Conservation (phyloP, 2,329 filamentous ascomycete genomes). For the Apiospora saccharicola region DNA sequence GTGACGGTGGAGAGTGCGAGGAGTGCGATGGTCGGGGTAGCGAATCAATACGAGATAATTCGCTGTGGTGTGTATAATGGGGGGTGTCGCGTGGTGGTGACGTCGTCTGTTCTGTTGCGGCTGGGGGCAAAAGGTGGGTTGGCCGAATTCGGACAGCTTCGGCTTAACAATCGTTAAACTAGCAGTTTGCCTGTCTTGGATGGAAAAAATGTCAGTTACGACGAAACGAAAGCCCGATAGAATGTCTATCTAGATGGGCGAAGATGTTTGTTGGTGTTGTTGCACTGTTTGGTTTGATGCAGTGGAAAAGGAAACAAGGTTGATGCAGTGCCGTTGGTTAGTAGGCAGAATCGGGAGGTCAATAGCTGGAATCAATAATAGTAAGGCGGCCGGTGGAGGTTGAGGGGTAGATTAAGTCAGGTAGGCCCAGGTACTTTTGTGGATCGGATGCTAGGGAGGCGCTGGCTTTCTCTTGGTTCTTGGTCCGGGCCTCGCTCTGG, state of each 20-base stretch:
- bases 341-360: constrained; percentile 6
- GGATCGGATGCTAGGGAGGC: neutral
- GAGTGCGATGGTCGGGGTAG: constrained; percentile 31
- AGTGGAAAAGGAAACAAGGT: constrained; percentile 8
- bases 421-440: constrained; percentile 16
- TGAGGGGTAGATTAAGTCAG: constrained; percentile 24
- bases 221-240: neutral
- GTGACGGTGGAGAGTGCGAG: constrained; percentile 43
- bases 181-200: neutral
- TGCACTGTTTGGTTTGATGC: neutral
- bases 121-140: constrained; percentile 13
- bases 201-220: neutral
- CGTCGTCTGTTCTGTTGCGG: neutral
- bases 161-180: neutral
- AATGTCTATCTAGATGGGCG: neutral
- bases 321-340: constrained; percentile 13
- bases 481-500: neutral
- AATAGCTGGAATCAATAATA: constrained; percentile 10
- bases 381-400: constrained; percentile 26
- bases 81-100: constrained; percentile 22
- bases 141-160: neutral
- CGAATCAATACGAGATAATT: constrained; percentile 42
- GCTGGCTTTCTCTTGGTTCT: constrained; percentile 10
- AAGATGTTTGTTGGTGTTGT: neutral
- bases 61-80: constrained; percentile 40